These are phyloP conservation scores for Colletotrichum higginsianum DNA, from an alignment of 2,329 filamentous ascomycete species.

Conservation along the genomic window DNA sequence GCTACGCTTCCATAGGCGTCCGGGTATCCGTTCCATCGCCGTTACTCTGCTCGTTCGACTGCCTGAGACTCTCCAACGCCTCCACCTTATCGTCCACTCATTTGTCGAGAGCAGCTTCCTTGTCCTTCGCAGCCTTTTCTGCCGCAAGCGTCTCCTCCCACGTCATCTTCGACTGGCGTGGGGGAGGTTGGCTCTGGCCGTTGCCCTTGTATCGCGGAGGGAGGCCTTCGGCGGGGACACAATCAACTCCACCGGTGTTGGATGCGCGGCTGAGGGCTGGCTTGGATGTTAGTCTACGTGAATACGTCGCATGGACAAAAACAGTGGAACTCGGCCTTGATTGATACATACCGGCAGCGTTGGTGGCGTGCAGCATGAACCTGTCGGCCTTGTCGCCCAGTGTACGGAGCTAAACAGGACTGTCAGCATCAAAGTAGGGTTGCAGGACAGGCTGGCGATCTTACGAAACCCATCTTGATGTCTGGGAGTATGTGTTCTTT, in stretches of 20 bases:
- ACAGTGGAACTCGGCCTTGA: rapidly evolving
- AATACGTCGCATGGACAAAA: too few species aligned
- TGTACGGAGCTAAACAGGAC: background rate
- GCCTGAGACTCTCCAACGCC: background rate
- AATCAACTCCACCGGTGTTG: background rate
- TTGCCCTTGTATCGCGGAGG: slow-evolving; percentile 4
- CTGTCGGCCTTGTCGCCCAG: slow-evolving; percentile 14
- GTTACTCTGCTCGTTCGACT: background rate
- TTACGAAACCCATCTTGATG: slow-evolving; percentile 20
- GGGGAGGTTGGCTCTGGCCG: slow-evolving; percentile 17
- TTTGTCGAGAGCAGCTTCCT: background rate
- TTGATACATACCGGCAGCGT: slow-evolving; percentile 2
- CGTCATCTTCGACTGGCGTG: slow-evolving; percentile 28
- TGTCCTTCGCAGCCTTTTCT: slow-evolving; percentile 9
- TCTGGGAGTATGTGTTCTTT: too few species aligned
- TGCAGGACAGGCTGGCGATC: too few species aligned
- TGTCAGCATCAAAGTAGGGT: background rate
- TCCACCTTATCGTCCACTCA: background rate
- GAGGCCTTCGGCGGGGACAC: background rate
- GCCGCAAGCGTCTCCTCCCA: slow-evolving; percentile 19
- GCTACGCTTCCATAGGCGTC: too few species aligned
- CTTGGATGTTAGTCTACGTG: background rate
- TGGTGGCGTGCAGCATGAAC: background rate
- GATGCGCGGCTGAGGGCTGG: background rate
- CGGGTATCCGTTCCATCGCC: background rate